These are phyloP conservation scores for Mallotus repandus DNA, from an alignment of 441 rosid genomes.

Conservation along the genomic window DNA sequence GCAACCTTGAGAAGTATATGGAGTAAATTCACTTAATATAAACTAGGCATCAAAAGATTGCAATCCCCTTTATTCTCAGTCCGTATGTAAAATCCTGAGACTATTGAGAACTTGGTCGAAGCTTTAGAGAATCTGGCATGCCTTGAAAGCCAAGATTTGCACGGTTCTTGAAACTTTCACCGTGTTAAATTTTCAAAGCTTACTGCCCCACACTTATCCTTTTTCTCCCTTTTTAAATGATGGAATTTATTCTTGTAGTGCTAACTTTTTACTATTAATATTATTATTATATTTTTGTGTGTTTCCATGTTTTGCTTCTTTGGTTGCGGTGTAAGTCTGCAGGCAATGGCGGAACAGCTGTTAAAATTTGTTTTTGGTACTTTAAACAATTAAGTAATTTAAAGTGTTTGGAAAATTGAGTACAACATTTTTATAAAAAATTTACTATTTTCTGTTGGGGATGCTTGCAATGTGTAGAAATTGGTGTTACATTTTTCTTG, in stretches of 20 bases:
- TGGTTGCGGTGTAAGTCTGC: background rate
- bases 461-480: background rate
- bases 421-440: background rate
- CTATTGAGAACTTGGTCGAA: conserved; percentile 2
- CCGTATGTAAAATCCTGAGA: background rate
- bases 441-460: background rate
- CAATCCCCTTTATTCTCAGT: background rate
- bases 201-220: background rate
- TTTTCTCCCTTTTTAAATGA: conserved; percentile 3
- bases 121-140: conserved; percentile 1
- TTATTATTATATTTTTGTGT: background rate
- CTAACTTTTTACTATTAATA: background rate
- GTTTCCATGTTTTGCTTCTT: background rate
- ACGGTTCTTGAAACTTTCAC: background rate
- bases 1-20: no score
- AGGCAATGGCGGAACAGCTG: background rate
- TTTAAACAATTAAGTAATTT: background rate
- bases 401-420: background rate
- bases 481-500: background rate
- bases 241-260: background rate
- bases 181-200: background rate
- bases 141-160: conserved; percentile 2
- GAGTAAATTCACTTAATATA: background rate
- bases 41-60: background rate
- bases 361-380: background rate